These are phyloP conservation scores for Pythium phragmiticola DNA, from an alignment of 352 stramenopile genomes.

Conservation along the genomic window DNA sequence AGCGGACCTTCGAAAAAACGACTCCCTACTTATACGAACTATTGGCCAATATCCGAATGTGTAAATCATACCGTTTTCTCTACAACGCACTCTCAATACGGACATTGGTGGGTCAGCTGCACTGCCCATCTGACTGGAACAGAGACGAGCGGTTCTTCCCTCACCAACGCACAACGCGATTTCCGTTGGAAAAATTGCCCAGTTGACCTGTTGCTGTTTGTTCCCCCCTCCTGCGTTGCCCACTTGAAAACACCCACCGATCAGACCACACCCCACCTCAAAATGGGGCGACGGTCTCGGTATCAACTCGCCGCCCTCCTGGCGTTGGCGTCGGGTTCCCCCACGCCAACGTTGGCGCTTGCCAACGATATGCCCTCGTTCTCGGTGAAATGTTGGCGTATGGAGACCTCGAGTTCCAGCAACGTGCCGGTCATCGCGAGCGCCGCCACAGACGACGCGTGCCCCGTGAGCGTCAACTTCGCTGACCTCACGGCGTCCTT, in stretches of 20 bases:
- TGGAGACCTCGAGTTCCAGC: not conserved
- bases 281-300: not conserved
- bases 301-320: not conserved
- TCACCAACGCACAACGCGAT: conserved; percentile 5
- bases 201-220: no score
- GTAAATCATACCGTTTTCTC: not conserved
- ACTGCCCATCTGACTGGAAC: not conserved
- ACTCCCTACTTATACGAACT: not conserved
- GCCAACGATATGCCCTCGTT: not conserved
- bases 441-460: not conserved
- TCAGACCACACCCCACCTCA: not conserved
- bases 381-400: conserved; percentile 20
- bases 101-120: not conserved
- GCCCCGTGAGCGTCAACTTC: conserved; percentile 31
- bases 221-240: not conserved
- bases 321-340: not conserved
- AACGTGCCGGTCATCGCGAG: not conserved
- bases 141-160: conserved; percentile 3
- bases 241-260: not conserved
- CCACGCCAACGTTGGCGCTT: not conserved
- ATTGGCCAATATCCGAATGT: not conserved
- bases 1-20: conserved; percentile 6
- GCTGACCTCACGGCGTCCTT: conserved; percentile 36
- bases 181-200: not conserved
- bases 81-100: not conserved